Percentiles rank a stretch among this genome's conserved stretches.
phyloP scores from a whole-genome alignment of 768 basidiomycete species.

The Fomitopsis pulvina region DNA sequence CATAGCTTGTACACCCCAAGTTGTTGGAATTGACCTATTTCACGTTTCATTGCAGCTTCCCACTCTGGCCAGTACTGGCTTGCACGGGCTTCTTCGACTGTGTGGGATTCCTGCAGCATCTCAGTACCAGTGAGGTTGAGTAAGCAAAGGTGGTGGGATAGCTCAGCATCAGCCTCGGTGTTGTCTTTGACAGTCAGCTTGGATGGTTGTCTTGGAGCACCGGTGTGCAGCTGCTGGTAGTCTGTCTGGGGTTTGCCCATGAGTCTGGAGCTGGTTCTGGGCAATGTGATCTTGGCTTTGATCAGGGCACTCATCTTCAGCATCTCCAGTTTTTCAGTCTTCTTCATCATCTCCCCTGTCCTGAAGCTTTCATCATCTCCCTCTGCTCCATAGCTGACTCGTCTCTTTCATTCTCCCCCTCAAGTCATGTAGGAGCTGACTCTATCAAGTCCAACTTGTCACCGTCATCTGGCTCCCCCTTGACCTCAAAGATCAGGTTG shows the following conservation, averaged over 20 bases:
- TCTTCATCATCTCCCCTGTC: background rate
- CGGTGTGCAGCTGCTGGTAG: slow-evolving; percentile 3
- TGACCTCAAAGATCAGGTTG: too few relatives aligned
- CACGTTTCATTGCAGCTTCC: slow-evolving; percentile 7
- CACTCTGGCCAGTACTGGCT: slow-evolving; percentile 3
- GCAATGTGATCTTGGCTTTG: background rate
- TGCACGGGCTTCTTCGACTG: slow-evolving; percentile 3
- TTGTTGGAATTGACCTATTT: slow-evolving; percentile 1
- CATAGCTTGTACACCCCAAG: slow-evolving; percentile 26
- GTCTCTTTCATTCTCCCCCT: slow-evolving; percentile 6
- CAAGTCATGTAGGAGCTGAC: background rate
- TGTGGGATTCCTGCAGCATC: background rate
- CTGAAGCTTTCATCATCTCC: too few relatives aligned
- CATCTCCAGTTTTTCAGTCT: background rate
- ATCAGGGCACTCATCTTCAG: background rate
- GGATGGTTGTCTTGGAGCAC: too few relatives aligned
- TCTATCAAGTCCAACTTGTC: background rate
- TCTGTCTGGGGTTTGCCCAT: background rate
- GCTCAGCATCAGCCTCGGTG: too few relatives aligned
- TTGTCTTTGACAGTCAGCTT: too few relatives aligned
- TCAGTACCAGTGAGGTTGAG: slow-evolving; percentile 2
- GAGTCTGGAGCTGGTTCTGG: background rate
- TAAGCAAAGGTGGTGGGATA: background rate
- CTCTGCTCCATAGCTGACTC: too few relatives aligned
- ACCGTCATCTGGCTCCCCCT: too few relatives aligned